Base-by-base conservation (phyloP, 345 rosid species). In the Erysimum cheiranthoides region DNA sequence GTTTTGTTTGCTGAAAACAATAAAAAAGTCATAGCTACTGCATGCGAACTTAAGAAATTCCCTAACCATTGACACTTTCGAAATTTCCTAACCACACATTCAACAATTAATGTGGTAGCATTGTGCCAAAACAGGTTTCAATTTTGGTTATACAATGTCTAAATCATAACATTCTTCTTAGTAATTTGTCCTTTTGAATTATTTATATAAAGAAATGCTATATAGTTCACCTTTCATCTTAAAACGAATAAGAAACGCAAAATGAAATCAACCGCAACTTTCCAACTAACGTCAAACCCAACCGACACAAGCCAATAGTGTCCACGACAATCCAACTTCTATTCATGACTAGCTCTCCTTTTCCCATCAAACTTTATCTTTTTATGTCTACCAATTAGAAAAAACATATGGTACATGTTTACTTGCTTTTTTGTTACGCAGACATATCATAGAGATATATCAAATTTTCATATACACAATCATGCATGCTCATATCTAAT, bases 301-400 rank as follows among this genome's bases (percentile, higher is more conserved):
- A 46, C 80, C 80, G 80, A 77, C 80, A 64, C 71, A 56, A 56
- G 61, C 71, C 53, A 77, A 45, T 25, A 61, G 73, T 76, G 59
- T 76, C 75, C 58, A 52, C 53, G 66, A 71, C 76, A 71, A 70
- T 77, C 58, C 61, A 70, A 38, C 61, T 46, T 71, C 64, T 76
- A 58, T 68, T 75, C 64, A 51, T n/a, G n/a, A n/a, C 63, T 63
- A 39, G 28, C 66, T 32, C 60, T 70, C 46, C 53, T 64, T 63
- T 77, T 61, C 39, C 45, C 51, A 54, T 70, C 80, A 71, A 64
- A 58, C 76, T 77, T 77, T 70, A 70, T 70, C 61, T 77, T 70
- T 70, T 46, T 21, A 46, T 63, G 66, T 70, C 71, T 70, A 69
- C 79, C 79, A 76, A 76, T 76, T 25, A 68, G 43, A 59, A 16